phyloP scores from a whole-genome alignment of 208 protist species.

The Tritrichomonas musculus region DNA sequence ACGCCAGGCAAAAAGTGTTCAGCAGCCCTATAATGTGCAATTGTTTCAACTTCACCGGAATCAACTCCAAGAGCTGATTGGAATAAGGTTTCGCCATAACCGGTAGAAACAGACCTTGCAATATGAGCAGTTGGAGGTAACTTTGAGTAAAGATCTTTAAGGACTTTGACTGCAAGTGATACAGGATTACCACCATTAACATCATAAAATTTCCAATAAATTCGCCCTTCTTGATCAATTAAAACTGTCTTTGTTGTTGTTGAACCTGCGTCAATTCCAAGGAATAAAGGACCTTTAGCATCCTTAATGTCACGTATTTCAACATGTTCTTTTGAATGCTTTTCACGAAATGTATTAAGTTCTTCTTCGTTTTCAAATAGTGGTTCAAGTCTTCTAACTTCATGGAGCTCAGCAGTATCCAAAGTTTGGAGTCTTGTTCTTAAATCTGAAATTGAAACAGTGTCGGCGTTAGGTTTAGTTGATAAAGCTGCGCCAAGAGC shows the following conservation, averaged over 20 bases:
- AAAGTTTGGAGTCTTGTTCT: not conserved
- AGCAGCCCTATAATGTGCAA: not conserved
- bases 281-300: not conserved
- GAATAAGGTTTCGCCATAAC: not conserved
- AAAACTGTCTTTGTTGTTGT: not conserved
- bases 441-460: not conserved
- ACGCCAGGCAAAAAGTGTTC: not conserved
- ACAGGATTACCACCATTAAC: not conserved
- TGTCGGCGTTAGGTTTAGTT: not conserved
- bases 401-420: not conserved
- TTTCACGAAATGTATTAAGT: not conserved
- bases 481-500: not conserved
- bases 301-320: not conserved
- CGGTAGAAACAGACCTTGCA: not conserved
- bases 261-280: not conserved
- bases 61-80: not conserved
- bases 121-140: not conserved
- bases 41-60: not conserved
- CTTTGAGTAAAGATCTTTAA: not conserved
- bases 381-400: not conserved
- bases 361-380: not conserved
- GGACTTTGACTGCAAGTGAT: not conserved
- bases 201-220: not conserved
- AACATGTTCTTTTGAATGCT: not conserved
- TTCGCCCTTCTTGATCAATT: not conserved